A percentile compares a stretch with the other conserved stretches of the same genome.
Conservation (phyloP, 2,329 filamentous ascomycete genomes). For the Allantophomopsis lycopodina region DNA sequence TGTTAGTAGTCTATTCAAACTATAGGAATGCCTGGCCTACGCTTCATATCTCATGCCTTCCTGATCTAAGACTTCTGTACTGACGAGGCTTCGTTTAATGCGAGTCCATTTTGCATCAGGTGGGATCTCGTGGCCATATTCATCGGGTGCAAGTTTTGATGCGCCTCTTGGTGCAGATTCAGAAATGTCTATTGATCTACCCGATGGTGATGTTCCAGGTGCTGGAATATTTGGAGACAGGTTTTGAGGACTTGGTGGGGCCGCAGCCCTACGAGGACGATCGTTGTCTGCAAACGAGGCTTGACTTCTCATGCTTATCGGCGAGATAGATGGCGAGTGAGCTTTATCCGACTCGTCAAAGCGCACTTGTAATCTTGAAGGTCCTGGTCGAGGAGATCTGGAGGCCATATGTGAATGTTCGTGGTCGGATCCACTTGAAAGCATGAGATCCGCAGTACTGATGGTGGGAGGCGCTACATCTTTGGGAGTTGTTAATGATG, state of each 20-base stretch:
- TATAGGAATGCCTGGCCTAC: slow-evolving; percentile 6
- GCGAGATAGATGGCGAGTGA: slow-evolving; percentile 4
- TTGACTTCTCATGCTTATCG: slow-evolving; percentile 9
- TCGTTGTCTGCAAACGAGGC: slow-evolving; percentile 8
- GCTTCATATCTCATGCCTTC: slow-evolving; percentile 46
- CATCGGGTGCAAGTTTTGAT: slow-evolving; percentile 34
- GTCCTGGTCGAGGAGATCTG: too few species aligned
- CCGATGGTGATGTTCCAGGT: neutral
- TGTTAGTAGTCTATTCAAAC: neutral
- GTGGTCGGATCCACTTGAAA: neutral
- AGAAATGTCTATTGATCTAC: slow-evolving; percentile 1
- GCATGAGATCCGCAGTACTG: neutral
- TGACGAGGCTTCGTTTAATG: slow-evolving; percentile 38
- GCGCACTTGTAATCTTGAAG: too few species aligned
- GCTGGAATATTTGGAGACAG: neutral
- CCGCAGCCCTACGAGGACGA: slow-evolving; percentile 5
- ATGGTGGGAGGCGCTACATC: neutral
- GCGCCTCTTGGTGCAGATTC: neutral
- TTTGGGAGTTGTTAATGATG: too few species aligned
- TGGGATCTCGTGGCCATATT: slow-evolving; percentile 40
- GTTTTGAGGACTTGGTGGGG: slow-evolving; percentile 6
- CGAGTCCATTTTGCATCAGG: slow-evolving; percentile 45
- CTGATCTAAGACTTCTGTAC: slow-evolving; percentile 39
- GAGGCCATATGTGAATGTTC: neutral
- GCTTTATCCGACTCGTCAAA: neutral